Evolutionary conservation across 805 yeast genomes (phyloP), one percentile per base, ranked within the genome.

Genomic region (Sporopachydermia quercuum): DNA sequence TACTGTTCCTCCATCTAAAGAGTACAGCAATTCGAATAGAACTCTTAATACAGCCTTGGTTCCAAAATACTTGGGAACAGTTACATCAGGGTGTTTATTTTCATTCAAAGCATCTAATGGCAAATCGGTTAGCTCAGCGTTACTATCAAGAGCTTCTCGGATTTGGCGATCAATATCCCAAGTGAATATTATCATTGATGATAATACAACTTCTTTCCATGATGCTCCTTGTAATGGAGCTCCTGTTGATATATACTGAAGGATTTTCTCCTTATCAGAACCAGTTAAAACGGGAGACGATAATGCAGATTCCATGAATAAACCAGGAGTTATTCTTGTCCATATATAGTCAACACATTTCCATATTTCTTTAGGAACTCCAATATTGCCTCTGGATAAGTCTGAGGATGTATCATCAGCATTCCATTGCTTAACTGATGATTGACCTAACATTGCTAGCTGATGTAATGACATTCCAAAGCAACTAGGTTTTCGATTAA

Each of bases 1-100:
- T 5, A 66, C 55, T n/a, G 66, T 56, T 4, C 70, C 66, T 15
- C 65, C 69, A 34, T 61, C 59, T 3, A 65, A 40, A 36, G 56
- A 55, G 16, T 54, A 48, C 42, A 66, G 43, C 11, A 66, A 39
- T 2, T 56, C 37, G 2, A 52, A 15, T 19, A 60, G 43, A 1
- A 58, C 55, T 36, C 55, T 43, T 6, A 36, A 15, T 14, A 56
- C 55, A 1, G 55, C 55, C 15, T 42, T 44, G 14, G 47, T n/a
- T n/a, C n/a, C n/a, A n/a, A n/a, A n/a, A n/a, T n/a, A n/a, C n/a
- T 23, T 23, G 13, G 30, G 30, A 8, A 23, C 30, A n/a, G 30
- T n/a, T 8, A 23, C 8, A n/a, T n/a, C n/a, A 23, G 30, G 30
- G n/a, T 8, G 13, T 8, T 8, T n/a, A 8, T 8, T n/a, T 8